phyloP scores from a whole-genome alignment of 495 filamentous ascomycete species.

The Podospora australis region DNA sequence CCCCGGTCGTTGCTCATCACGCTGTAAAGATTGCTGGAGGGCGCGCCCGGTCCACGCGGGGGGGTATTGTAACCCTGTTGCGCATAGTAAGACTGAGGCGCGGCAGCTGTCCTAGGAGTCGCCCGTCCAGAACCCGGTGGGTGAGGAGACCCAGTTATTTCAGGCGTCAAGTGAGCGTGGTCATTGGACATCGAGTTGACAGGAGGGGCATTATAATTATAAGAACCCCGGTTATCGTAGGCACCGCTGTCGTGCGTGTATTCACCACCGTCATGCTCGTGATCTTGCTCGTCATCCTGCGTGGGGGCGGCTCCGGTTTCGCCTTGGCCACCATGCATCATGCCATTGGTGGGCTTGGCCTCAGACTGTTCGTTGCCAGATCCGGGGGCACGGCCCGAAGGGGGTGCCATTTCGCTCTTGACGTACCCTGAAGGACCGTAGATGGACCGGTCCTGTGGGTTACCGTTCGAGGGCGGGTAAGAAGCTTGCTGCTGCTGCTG shows the following conservation, averaged over 20 bases:
- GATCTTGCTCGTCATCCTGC: constrained; percentile 69
- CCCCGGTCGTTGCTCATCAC: constrained; percentile 80
- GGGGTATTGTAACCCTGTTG: constrained; percentile 70
- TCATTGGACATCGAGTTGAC: constrained; percentile 63
- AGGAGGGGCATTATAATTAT: constrained; percentile 64
- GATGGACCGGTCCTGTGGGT: constrained; percentile 60
- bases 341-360: constrained; percentile 60
- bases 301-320: constrained; percentile 53
- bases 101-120: constrained; percentile 69
- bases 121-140: constrained; percentile 80
- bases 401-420: constrained; percentile 90
- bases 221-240: constrained; percentile 66
- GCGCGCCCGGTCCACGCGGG: constrained; percentile 57
- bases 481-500: constrained; percentile 64
- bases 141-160: constrained; percentile 85
- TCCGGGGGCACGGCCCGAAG: constrained; percentile 55
- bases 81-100: constrained; percentile 66
- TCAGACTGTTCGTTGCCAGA: constrained; percentile 56
- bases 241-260: constrained; percentile 69
- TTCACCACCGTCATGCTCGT: constrained; percentile 64
- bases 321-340: constrained; percentile 46
- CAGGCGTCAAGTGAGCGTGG: constrained; percentile 73
- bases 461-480: constrained; percentile 59
- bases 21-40: constrained; percentile 81
- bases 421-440: constrained; percentile 67